Evolutionary conservation across 108 stramenopile genomes (phyloP).

Genomic region (Skeletonema costatum): DNA sequence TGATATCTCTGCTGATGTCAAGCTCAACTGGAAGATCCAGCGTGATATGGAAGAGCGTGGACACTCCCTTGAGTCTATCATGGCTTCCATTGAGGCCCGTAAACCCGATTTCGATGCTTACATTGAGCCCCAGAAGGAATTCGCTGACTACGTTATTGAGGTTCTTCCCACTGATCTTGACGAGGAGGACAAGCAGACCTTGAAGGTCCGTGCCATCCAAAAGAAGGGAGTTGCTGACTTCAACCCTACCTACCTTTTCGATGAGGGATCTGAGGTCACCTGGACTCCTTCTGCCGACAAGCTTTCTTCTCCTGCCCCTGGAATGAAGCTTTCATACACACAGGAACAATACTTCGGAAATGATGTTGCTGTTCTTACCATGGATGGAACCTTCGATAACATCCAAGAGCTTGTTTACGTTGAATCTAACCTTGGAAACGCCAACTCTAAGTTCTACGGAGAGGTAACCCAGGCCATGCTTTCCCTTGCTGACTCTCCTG

Average conservation of each 20-base stretch:
- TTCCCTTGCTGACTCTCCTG: conserved; percentile 91
- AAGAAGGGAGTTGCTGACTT: conserved; percentile 92
- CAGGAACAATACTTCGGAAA: conserved; percentile 88
- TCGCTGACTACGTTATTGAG: conserved; percentile 92
- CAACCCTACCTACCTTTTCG: conserved; percentile 94
- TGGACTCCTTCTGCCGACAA: conserved; percentile 92
- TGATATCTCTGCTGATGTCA: conserved; percentile 96
- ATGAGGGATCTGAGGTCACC: conserved; percentile 90
- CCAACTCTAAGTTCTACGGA: conserved; percentile 95
- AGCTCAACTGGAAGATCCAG: conserved; percentile 99
- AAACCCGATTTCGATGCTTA: conserved; percentile 97
- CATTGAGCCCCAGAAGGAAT: conserved; percentile 95
- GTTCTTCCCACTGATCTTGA: conserved; percentile 96
- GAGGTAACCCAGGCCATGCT: conserved; percentile 97
- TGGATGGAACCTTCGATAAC: conserved; percentile 98
- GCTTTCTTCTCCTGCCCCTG: conserved; percentile 91
- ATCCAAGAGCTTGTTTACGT: conserved; percentile 95
- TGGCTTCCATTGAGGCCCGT: conserved; percentile 95
- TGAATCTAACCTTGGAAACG: conserved; percentile 91
- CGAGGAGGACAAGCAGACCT: conserved; percentile 94
- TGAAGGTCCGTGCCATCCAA: conserved; percentile 93
- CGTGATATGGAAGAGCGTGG: conserved; percentile 98
- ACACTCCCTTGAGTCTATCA: conserved; percentile 94
- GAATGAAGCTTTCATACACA: conserved; percentile 94
- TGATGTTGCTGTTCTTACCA: conserved; percentile 86